Evolutionary conservation across 2,329 filamentous ascomycete genomes (phyloP), one percentile per base, ranked within the genome.

Genomic region (Pestalotiopsis sp.): DNA sequence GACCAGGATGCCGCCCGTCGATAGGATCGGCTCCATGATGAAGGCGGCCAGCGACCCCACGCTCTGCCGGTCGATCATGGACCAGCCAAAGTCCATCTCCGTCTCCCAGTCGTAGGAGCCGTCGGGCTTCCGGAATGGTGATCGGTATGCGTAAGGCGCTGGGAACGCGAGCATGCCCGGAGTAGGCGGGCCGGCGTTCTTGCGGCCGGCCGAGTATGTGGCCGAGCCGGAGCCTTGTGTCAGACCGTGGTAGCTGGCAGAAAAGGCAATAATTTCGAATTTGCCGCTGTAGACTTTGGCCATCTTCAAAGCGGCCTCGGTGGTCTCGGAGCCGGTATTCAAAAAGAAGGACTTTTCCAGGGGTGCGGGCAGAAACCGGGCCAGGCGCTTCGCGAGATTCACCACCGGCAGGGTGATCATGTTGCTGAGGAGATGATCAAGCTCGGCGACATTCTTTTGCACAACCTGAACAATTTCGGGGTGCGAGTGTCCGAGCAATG

Each of bases 241-340:
- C 69, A 91, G 79, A 25, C 90, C 89, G 76, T 91, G 89, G 78
- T 86, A 92, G 68, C 85, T 87, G 0, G 85, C 84, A 0, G 82
- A 82, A 66, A 91, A 81, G 0, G 83, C 89, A 3, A 92, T 87
- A 66, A 92, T 84, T 75, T 91, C 89, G 71, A 88, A 91, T 56
- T 87, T 90, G 2, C 88, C 88, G 0, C 89, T 91, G 72, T 86
- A 87, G 38, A 83, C 78, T 75, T 91, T 91, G 3, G 89, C 89
- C 73, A 92, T 83, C 67, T 88, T 87, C 70, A 91, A 89, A 0
- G 89, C 89, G 4, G 88, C 88, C 71, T 91, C 89, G 62, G 81
- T 86, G 1, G 79, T 81, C 75, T 89, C 87, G 0, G 81, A 84
- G 2, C 87, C 88, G 0, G 87, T 90, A 71, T 81, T 87, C 4